Conservation (phyloP, 225 moss, liverwort and hornwort genomes). For the Ulota crispa region DNA sequence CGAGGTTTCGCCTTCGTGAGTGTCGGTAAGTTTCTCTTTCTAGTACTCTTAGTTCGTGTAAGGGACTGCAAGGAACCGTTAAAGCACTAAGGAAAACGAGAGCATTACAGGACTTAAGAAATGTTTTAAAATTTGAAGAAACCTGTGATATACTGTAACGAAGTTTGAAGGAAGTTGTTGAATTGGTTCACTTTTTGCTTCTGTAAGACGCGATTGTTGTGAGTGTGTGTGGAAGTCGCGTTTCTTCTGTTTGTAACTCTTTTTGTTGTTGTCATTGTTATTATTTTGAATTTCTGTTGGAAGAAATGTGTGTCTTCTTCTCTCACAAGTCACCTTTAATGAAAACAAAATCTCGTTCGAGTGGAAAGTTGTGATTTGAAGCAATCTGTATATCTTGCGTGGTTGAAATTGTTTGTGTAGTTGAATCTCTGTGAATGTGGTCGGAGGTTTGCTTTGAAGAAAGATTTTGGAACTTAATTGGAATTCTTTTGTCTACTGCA, state of each 20-base stretch:
- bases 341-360: accelerated
- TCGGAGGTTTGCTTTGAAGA: neutral
- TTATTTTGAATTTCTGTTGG: neutral
- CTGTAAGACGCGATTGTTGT: neutral
- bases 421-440: neutral
- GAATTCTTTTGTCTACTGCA: neutral
- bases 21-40: conserved; percentile 23
- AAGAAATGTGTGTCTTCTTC: neutral
- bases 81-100: neutral
- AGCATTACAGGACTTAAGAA: neutral
- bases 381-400: neutral
- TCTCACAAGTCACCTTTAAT: neutral
- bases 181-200: neutral
- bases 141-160: too few species aligned
- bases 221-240: neutral
- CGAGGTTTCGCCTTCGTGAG: neutral
- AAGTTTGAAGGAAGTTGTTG: neutral
- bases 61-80: neutral
- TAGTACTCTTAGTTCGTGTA: neutral
- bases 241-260: neutral
- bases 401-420: neutral
- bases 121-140: neutral
- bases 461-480: neutral
- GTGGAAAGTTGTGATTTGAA: neutral
- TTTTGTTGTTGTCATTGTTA: too few species aligned